Evolutionary conservation across 306 rosid species (phyloP).

Genomic region (Cucurbita maxima): DNA sequence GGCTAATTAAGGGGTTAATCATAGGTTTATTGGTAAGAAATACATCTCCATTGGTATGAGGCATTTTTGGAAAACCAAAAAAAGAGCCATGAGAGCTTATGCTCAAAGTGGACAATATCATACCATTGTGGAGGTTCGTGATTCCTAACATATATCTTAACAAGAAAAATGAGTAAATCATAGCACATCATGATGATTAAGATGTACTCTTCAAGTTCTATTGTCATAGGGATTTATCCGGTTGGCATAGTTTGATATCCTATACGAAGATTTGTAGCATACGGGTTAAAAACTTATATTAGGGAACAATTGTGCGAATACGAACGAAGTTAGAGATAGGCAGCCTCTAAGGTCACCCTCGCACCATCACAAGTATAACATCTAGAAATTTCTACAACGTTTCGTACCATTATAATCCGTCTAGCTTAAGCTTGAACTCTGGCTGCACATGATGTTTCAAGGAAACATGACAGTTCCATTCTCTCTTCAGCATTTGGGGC

Average conservation of each 20-base stretch:
- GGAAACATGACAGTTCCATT: background rate
- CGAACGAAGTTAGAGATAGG: background rate
- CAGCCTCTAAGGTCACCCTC: background rate
- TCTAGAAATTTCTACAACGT: background rate
- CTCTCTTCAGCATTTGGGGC: slow-evolving; percentile 2
- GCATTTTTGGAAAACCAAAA: too few relatives aligned
- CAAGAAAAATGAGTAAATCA: background rate
- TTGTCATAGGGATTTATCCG: background rate
- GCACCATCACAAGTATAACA: background rate
- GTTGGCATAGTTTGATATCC: background rate
- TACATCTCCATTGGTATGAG: too few relatives aligned
- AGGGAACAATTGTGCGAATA: background rate
- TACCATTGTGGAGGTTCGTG: too few relatives aligned
- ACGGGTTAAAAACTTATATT: background rate
- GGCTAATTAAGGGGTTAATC: too few relatives aligned
- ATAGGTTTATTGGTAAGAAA: too few relatives aligned
- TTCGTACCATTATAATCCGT: background rate
- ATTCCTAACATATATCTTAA: background rate
- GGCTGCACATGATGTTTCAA: background rate
- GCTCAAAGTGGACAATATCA: too few relatives aligned
- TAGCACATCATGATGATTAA: background rate
- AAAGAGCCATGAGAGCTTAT: too few relatives aligned
- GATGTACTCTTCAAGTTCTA: background rate
- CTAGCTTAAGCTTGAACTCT: background rate
- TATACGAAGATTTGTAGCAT: background rate